A percentile compares a stretch with the other conserved stretches of the same genome.
Evolutionary conservation across 176 grass and related monocot genomes (phyloP).

Genomic region (Lolium multiflorum): DNA sequence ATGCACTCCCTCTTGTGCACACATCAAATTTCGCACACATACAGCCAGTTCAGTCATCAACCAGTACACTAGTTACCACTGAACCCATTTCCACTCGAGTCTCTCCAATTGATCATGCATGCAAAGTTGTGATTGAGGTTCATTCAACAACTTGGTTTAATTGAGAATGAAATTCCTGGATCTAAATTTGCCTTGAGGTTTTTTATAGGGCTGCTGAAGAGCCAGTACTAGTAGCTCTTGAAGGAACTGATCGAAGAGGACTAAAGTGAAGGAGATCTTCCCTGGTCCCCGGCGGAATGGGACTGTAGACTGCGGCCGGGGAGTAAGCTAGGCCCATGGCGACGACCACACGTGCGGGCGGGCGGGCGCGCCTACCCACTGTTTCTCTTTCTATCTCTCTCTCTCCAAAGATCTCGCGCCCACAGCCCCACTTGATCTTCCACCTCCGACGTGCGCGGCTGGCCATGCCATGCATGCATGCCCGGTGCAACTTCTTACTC

Average conservation of each 20-base stretch:
- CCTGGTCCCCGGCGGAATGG: conserved; percentile 64
- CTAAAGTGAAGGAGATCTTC: conserved; percentile 36
- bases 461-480: conserved; percentile 23
- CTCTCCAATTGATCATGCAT: not conserved
- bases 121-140: not conserved
- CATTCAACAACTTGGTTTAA: not conserved
- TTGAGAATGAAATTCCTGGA: not conserved
- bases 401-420: conserved; percentile 17
- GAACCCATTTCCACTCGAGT: not conserved
- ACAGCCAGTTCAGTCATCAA: not conserved
- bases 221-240: not conserved
- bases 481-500: not conserved
- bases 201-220: not conserved
- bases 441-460: conserved; percentile 14
- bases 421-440: conserved; percentile 27
- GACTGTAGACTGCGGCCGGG: conserved; percentile 2
- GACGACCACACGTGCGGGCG: conserved; percentile 50
- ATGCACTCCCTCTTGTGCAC: conserved; percentile 27
- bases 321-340: conserved; percentile 43
- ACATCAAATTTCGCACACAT: not conserved
- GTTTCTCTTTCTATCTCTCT: not conserved
- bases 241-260: not conserved
- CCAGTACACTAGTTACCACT: not conserved
- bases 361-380: not conserved
- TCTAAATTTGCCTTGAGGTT: not conserved